Evolutionary conservation across 306 rosid species (phyloP), one percentile per base, ranked within the genome.

Genomic region (Cajanus cajan): DNA sequence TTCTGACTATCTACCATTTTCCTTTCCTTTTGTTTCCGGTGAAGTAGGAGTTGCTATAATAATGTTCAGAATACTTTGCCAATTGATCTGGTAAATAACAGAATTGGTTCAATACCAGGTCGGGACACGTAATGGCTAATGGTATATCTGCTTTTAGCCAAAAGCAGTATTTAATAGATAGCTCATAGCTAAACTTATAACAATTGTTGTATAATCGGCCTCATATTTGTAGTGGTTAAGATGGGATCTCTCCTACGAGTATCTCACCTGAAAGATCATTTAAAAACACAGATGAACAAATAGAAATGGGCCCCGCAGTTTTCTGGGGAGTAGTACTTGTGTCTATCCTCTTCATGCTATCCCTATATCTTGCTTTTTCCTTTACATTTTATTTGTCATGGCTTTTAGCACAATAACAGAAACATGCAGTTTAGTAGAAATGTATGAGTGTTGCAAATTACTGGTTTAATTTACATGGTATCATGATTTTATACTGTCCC

Each of bases 101-200:
- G 15, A 62, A 34, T 73, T 63, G 58, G 43, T 80, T 36, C 16
- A 77, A 54, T 74, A 33, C 68, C 15, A 51, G 44, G 12, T 22
- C 22, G 9, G 14, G 39, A 8, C 22, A 48, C 34, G 16, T 45
- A 45, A 45, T 14, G 51, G 18, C 50, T 61, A 18, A 62, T 28
- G 3, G 31, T 28, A 28, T 34, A 65, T 11, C 59, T 16, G 15
- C 55, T 65, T 77, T 28, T 34, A 4, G n/a, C 34, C 13, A 34
- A 71, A 78, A 59, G 44, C 44, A 7, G 39, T 80, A 24, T 71
- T 6, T 6, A 39, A 39, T 57, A 16, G 31, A 52, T 50, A 50
- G 33, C 15, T 25, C 19, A 73, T 2, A 25, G 34, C 63, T 55
- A 7, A 57, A 24, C 57, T 47, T 37, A 28, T 28, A 33, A 37